Percentiles rank a stretch among this genome's conserved stretches.
These are phyloP conservation scores for Pleurostoma richardsiae DNA, from an alignment of 2,329 filamentous ascomycete species.

Conservation along the genomic window DNA sequence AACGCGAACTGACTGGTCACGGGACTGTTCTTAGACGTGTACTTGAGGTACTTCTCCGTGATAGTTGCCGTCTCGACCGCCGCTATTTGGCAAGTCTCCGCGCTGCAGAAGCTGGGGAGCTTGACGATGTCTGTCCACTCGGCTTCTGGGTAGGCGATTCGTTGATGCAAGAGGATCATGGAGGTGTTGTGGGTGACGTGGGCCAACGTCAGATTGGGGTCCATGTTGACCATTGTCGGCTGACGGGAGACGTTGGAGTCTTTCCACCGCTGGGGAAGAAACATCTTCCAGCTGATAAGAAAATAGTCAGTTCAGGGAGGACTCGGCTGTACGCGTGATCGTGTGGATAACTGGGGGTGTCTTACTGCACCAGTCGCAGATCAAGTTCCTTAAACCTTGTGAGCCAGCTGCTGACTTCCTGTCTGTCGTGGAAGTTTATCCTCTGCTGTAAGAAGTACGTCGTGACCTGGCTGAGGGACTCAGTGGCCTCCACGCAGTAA, in stretches of 20 bases:
- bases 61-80: constrained; percentile 31
- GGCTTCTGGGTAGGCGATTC: constrained; percentile 28
- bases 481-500: constrained; percentile 37
- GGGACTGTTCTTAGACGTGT: constrained; percentile 1
- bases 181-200: constrained; percentile 37
- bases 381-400: constrained; percentile 39
- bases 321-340: too few relatives aligned
- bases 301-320: too few relatives aligned
- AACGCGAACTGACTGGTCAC: constrained; percentile 28
- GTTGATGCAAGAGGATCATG: constrained; percentile 33
- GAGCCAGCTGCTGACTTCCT: constrained; percentile 33
- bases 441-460: constrained; percentile 35
- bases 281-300: constrained; percentile 30
- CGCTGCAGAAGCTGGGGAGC: constrained; percentile 28
- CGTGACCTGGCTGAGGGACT: constrained; percentile 33
- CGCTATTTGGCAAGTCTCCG: constrained; percentile 32
- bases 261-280: constrained; percentile 35
- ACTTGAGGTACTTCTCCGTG: constrained; percentile 25
- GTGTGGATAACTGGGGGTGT: too few relatives aligned
- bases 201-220: constrained; percentile 36
- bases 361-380: constrained; percentile 27
- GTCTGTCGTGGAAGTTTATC: constrained; percentile 26
- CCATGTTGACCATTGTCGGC: constrained; percentile 33
- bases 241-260: constrained; percentile 20
- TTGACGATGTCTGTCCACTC: constrained; percentile 23